Evolutionary conservation across 176 grass and related monocot species (phyloP).

Genomic region (Musa beccarii): DNA sequence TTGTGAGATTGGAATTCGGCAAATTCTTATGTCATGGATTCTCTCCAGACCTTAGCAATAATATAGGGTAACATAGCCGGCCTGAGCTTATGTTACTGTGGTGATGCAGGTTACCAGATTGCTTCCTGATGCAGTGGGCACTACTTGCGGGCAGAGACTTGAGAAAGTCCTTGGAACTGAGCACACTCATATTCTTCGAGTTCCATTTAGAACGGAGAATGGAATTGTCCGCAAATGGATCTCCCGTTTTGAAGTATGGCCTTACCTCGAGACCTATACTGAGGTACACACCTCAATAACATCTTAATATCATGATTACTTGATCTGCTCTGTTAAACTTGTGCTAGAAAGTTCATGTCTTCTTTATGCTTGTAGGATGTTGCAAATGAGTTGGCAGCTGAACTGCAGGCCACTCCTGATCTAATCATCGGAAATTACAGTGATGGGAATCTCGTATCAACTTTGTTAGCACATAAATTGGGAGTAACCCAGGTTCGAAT

Average conservation of each 20-base stretch:
- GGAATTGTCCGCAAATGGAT: constrained; percentile 97
- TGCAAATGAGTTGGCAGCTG: constrained; percentile 77
- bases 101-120: constrained; percentile 67
- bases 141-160: constrained; percentile 75
- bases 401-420: constrained; percentile 79
- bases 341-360: background rate
- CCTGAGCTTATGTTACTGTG: constrained; percentile 8
- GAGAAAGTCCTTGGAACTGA: constrained; percentile 94
- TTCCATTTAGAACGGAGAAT: constrained; percentile 82
- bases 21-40: background rate
- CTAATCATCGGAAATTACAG: constrained; percentile 95
- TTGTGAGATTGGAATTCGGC: constrained; percentile 41
- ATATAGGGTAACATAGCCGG: too few relatives aligned
- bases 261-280: constrained; percentile 83
- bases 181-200: constrained; percentile 87
- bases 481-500: constrained; percentile 64
- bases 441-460: constrained; percentile 93
- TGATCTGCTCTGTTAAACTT: background rate
- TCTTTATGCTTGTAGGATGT: constrained; percentile 52
- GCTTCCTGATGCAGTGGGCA: constrained; percentile 85
- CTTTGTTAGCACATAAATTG: constrained; percentile 84
- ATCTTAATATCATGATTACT: background rate
- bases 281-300: constrained; percentile 41
- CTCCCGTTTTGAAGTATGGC: constrained; percentile 96
- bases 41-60: too few relatives aligned